A percentile compares a stretch with the other conserved stretches of the same genome.
Evolutionary conservation across 2,329 filamentous ascomycete species (phyloP).

Genomic region (Tolypocladium ovalisporum): DNA sequence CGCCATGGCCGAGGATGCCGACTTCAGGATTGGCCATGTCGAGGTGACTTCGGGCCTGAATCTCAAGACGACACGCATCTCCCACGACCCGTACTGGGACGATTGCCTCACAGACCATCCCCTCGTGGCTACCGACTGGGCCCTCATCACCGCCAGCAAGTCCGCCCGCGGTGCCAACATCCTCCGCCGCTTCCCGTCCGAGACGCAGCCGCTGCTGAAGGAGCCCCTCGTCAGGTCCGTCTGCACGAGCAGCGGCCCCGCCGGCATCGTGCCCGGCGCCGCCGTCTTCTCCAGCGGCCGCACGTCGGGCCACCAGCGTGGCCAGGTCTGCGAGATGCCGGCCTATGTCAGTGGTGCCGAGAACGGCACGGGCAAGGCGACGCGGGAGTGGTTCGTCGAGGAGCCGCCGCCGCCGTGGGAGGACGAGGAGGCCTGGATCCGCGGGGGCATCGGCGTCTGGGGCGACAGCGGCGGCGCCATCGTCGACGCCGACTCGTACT

Average conservation of each 20-base stretch:
- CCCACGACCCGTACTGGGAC: conserved; percentile 34
- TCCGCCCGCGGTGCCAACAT: conserved; percentile 24
- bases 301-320: conserved; percentile 30
- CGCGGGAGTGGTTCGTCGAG: conserved; percentile 35
- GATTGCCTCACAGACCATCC: conserved; percentile 27
- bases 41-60: conserved; percentile 29
- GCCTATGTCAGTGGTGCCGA: conserved; percentile 26
- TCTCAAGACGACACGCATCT: conserved; percentile 30
- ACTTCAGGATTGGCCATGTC: conserved; percentile 23
- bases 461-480: conserved; percentile 34
- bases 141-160: conserved; percentile 23
- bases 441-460: conserved; percentile 31
- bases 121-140: conserved; percentile 33
- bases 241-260: neutral
- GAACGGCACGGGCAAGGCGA: conserved; percentile 30
- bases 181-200: conserved; percentile 27
- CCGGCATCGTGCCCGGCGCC: conserved; percentile 21
- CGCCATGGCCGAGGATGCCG: conserved; percentile 14
- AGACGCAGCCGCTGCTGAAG: conserved; percentile 16
- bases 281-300: conserved; percentile 28
- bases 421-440: conserved; percentile 31
- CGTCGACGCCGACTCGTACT: conserved; percentile 26
- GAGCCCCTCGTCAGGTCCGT: conserved; percentile 21
- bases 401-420: conserved; percentile 21
- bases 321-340: conserved; percentile 30